Evolutionary conservation across 2,329 filamentous ascomycete species (phyloP), one percentile per base, ranked within the genome.

Genomic region (Hymenoscyphus scutula): DNA sequence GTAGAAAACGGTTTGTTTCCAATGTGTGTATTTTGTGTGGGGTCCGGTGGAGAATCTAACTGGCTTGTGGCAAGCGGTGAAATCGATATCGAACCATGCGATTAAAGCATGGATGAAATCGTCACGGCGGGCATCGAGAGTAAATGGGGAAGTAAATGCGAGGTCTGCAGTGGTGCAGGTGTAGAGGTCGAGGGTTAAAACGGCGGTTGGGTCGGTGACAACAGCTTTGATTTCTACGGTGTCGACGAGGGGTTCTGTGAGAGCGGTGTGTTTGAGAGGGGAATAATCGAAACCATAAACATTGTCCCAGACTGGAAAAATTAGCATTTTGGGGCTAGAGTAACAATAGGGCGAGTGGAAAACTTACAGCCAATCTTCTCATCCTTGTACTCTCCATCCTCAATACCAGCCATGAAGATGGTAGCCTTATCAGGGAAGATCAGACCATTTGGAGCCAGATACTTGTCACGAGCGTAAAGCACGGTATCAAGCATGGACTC

Each of bases 1-100:
- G 80, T 99, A 99, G 81, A 99, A 98, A 66, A 99, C 95, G 13
- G 95, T 99, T 82, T 99, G 95, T 82, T 99, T 99, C 95, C 95
- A 99, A 84, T 99, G 95, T 19, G 95, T 99, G 81, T 98, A 98
- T 81, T 97, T 98, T 72, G 94, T 96, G 80, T 98, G 95, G 30
- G 95, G 95, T 25, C 95, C 95, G 19, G 95, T 99, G 60, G 91
- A 96, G 84, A 99, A 99, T 74, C 89, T 87, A 75, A 99, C 92
- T 34, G 92, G 91, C 85, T 98, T 98, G 85, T 99, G 95, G 85
- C 95, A 98, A 64, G 92, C 93, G 58, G 91, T 90, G 80, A 99
- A 99, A 74, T 98, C 94, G 72, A 99, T 98, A 76, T 99, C 95
- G 80, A 99, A 99, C 95, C 95, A 99, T 11, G 94, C 90, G 70